Evolutionary conservation across 164 flowering plant species (phyloP).

Genomic region (Dillenia turbinata): DNA sequence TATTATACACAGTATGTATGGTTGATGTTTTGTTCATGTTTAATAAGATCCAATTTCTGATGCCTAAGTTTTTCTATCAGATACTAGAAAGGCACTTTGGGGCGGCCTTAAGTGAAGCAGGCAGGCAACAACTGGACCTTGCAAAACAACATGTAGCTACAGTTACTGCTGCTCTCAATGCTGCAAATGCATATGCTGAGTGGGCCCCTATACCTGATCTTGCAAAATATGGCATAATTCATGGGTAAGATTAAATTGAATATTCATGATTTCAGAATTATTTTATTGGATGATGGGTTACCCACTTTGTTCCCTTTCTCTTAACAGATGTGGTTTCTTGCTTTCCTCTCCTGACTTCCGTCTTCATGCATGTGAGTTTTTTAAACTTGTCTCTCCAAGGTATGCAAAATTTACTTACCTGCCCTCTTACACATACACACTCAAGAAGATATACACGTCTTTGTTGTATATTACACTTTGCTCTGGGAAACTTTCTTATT

Average conservation of each 20-base stretch:
- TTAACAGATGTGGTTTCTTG: slow-evolving; percentile 71
- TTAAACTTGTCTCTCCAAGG: slow-evolving; percentile 88
- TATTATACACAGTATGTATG: slow-evolving; percentile 65
- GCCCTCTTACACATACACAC: too few species aligned
- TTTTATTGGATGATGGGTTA: neutral
- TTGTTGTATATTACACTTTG: neutral
- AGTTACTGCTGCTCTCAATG: slow-evolving; percentile 79
- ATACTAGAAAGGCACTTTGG: slow-evolving; percentile 89
- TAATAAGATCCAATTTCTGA: neutral
- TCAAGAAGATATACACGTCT: neutral
- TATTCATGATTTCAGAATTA: neutral
- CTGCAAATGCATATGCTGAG: slow-evolving; percentile 93
- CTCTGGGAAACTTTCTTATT: slow-evolving; percentile 8
- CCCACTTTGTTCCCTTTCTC: slow-evolving; percentile 1
- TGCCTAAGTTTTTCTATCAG: slow-evolving; percentile 30
- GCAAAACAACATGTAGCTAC: slow-evolving; percentile 94
- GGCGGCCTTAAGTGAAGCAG: slow-evolving; percentile 81
- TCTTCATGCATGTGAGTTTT: slow-evolving; percentile 95
- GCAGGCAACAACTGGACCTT: slow-evolving; percentile 57
- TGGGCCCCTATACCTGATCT: slow-evolving; percentile 96
- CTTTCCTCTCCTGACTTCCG: slow-evolving; percentile 89
- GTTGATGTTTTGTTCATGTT: neutral
- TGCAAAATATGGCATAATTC: slow-evolving; percentile 74
- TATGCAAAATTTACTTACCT: slow-evolving; percentile 12
- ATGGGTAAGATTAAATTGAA: slow-evolving; percentile 54